Base-by-base conservation (phyloP, 495 filamentous ascomycete genomes). In the Hypoxylon perforatum region DNA sequence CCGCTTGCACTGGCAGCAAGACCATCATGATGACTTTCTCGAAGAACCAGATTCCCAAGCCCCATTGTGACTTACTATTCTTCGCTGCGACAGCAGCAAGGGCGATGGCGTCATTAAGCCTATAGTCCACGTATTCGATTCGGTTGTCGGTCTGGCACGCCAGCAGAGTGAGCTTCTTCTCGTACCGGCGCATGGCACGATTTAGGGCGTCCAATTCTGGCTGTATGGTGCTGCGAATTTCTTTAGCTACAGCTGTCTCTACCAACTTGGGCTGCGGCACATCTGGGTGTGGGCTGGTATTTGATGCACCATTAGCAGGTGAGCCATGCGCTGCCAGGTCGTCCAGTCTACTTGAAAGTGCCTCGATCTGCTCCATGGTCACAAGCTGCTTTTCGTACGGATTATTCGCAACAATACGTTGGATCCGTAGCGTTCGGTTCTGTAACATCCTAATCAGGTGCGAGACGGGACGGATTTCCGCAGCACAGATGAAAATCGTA, bases 161-260 rank as follows among this genome's bases (percentile, higher is more conserved):
- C 17, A 90, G 84, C 1, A 94, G 75, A 0, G 89, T 88, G 10
- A 89, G 87, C 58, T 92, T 90, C 75, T 97, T 97, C 79, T 99
- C 95, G 66, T 97, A 97, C n/a, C 92, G 87, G 12, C 95, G 85
- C 25, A 98, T 90, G 0, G 95, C 95, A 17, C 95, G 89, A 60
- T 91, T 94, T 35, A 99, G 78, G 3, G 92, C 92, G 65, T 99
- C 95, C 25, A 97, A 82, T 42, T 97, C 92, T 1, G 92, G 88
- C 39, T 92, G 90, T 17, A 95, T 74, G 12, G 76, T 76, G 51
- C 85, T 86, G 35, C 87, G 86, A 7, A 92, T 82, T 60, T 91
- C 88, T 1, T 80, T 78, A 0, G 83, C 80, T 10, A 94, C 71
- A 17, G 84, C 81, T 28, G 75, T 64, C 56, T 85, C 72, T 17